Evolutionary conservation across 805 yeast species (phyloP).

Genomic region (Sugiyamaella boreocaroliniensis): DNA sequence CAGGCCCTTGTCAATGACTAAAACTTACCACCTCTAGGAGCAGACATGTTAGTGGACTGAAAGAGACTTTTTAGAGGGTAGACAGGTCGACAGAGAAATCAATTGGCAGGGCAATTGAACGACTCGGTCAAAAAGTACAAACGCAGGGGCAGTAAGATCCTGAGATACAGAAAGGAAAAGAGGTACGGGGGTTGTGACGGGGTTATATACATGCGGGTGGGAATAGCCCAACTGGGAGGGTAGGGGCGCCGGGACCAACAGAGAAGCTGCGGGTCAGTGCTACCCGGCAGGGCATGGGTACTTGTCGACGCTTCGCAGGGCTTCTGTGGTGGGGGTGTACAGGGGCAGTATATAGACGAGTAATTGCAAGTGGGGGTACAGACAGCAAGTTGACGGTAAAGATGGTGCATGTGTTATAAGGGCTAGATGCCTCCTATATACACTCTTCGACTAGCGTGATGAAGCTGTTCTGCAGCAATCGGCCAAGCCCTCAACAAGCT

Average conservation of each 20-base stretch:
- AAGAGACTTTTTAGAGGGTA: neutral
- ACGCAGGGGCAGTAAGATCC: neutral
- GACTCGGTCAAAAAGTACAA: neutral
- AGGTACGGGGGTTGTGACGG: neutral
- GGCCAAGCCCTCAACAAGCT: no score
- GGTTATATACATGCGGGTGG: neutral
- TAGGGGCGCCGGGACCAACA: neutral
- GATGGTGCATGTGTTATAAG: no score
- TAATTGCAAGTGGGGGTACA: no score
- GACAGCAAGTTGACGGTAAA: no score
- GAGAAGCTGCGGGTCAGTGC: neutral
- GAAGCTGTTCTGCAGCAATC: no score
- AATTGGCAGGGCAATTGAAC: neutral
- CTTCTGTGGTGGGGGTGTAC: neutral
- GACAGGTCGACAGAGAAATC: neutral
- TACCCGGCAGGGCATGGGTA: neutral
- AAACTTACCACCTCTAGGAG: constrained; percentile 4
- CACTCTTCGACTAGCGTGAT: no score
- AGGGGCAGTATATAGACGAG: no score
- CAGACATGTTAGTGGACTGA: constrained; percentile 1
- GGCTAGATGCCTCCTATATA: no score
- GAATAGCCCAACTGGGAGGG: neutral
- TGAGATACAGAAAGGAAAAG: neutral
- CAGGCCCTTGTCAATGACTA: neutral
- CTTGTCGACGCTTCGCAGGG: neutral